phyloP scores from a whole-genome alignment of 2,329 filamentous ascomycete species.

The Didymella pomorum region DNA sequence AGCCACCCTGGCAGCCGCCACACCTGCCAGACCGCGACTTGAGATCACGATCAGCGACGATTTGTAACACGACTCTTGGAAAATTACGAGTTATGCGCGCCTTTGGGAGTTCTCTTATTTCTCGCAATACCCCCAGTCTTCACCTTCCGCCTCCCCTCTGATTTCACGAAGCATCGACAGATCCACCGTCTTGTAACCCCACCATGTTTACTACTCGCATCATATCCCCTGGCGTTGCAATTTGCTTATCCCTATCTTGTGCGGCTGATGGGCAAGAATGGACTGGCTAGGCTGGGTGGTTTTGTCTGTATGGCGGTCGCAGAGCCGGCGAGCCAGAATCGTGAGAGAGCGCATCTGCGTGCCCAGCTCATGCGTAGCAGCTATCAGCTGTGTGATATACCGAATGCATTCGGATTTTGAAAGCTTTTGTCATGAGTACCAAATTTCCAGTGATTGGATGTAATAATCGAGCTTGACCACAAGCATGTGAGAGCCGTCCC shows the following conservation, averaged over 20 bases:
- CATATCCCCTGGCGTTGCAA: constrained; percentile 53
- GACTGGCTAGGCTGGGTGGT: constrained; percentile 32
- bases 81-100: constrained; percentile 25
- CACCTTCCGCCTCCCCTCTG: constrained; percentile 43
- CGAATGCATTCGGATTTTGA: constrained; percentile 24
- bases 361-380: constrained; percentile 28
- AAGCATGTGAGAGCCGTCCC: constrained; percentile 8
- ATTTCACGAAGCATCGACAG: constrained; percentile 49
- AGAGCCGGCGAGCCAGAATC: constrained; percentile 23
- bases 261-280: constrained; percentile 34
- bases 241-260: constrained; percentile 37
- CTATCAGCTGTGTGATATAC: constrained; percentile 38
- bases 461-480: neutral
- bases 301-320: constrained; percentile 22
- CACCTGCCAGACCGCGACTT: constrained; percentile 21
- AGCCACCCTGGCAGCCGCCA: constrained; percentile 1
- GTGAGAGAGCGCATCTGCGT: constrained; percentile 24
- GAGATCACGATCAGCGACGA: constrained; percentile 33
- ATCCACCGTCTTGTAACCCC: constrained; percentile 55
- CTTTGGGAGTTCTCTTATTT: constrained; percentile 29
- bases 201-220: constrained; percentile 47
- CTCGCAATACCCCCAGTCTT: constrained; percentile 34
- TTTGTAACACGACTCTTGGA: constrained; percentile 40
- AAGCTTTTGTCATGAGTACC: constrained; percentile 4
- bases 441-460: constrained; percentile 15